Base-by-base conservation (phyloP, 345 rosid species). In the Raphanus raphanistrum region DNA sequence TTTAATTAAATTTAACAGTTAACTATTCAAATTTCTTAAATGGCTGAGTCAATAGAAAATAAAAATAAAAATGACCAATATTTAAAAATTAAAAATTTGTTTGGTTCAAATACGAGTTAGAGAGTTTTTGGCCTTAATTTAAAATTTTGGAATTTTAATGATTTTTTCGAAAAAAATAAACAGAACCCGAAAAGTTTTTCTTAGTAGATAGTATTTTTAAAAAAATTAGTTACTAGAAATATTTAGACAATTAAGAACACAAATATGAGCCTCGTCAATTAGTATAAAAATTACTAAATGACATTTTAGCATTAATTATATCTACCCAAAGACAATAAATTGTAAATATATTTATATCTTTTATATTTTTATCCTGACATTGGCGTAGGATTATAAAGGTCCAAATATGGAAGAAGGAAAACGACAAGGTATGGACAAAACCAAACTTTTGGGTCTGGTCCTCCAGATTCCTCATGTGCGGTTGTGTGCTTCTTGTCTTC, bases 381-480 rank as follows among this genome's bases (percentile, higher is more conserved):
- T 68, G 52, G 8, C 2, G 48, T 67, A 9, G 2, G 57, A 12
- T 36, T 63, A 25, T 58, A 25, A 58, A 5, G 2, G 63, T 45
- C 68, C 77, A 66, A 41, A 66, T n/a, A 27, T 31, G 48, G 52
- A 73, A 63, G 61, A 68, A 68, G 75, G 82, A 80, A 63, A 70
- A 69, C 8, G 79, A 80, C 82, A 80, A 63, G 68, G 68, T 69
- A 55, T 63, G 57, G 79, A 74, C 82, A 80, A 80, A 79, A 80
- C 54, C 62, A 29, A 70, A 70, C 79, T 80, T 80, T 79, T 69
- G 26, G 75, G 67, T 54, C 36, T 69, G 71, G 79, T 63, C 71
- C 41, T 36, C 43, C 33, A 52, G 79, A 74, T 74, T 62, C 66
- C 71, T 68, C 71, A 68, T 80, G 79, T 70, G 76, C 36, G 72